Percentiles rank a stretch among this genome's conserved stretches.
Evolutionary conservation across 345 rosid genomes (phyloP).

Genomic region (Clausena lansium): DNA sequence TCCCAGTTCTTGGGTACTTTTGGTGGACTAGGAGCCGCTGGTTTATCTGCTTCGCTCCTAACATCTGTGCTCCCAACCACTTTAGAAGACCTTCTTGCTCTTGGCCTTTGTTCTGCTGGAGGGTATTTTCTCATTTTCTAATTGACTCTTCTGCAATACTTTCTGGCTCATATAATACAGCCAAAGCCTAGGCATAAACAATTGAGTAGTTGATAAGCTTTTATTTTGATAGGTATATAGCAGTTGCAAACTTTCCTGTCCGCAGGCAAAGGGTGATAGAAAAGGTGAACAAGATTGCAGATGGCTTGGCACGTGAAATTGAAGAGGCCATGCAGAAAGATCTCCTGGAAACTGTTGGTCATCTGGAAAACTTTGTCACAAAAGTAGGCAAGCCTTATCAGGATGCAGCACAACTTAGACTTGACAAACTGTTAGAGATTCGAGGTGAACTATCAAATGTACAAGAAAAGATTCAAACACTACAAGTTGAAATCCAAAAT

Average conservation of each 20-base stretch:
- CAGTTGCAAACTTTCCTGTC: constrained; percentile 71
- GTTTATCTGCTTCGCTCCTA: constrained; percentile 85
- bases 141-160: background rate
- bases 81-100: constrained; percentile 91
- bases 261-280: constrained; percentile 58
- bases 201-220: background rate
- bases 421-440: constrained; percentile 45
- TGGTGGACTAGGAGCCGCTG: constrained; percentile 93
- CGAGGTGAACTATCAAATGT: constrained; percentile 54
- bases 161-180: background rate
- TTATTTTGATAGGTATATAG: constrained; percentile 52
- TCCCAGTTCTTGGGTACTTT: constrained; percentile 73
- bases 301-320: constrained; percentile 63
- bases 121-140: constrained; percentile 52
- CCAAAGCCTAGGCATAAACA: background rate
- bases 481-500: constrained; percentile 79
- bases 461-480: constrained; percentile 39
- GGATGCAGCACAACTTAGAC: constrained; percentile 69
- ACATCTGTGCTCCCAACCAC: constrained; percentile 84
- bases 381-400: constrained; percentile 66
- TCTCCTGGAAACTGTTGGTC: constrained; percentile 45
- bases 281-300: constrained; percentile 64
- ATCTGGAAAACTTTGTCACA: constrained; percentile 56
- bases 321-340: constrained; percentile 93
- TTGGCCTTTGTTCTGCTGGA: constrained; percentile 94